A percentile compares a stretch with the other conserved stretches of the same genome.
phyloP scores from a whole-genome alignment of 495 filamentous ascomycete species.

The Penicillium simplicissimum region DNA sequence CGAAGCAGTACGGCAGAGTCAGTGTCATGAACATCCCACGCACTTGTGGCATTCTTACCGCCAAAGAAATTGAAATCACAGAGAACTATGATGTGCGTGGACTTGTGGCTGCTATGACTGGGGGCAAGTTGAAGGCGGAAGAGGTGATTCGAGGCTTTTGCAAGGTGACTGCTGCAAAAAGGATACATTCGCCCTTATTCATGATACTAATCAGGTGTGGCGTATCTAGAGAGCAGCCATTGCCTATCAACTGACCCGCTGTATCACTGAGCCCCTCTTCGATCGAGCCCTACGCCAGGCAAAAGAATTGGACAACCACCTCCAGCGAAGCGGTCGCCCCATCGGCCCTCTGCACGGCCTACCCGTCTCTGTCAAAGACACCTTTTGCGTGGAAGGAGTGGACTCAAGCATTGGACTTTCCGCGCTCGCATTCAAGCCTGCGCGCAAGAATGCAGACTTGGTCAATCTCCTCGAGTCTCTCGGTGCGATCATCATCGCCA shows the following conservation, averaged over 20 bases:
- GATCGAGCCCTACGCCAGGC: conserved; percentile 59
- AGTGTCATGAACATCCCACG: conserved; percentile 49
- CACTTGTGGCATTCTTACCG: conserved; percentile 51
- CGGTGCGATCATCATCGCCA: conserved; percentile 61
- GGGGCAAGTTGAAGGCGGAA: conserved; percentile 48
- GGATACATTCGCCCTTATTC: neutral
- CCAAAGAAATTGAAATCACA: conserved; percentile 58
- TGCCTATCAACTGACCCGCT: conserved; percentile 64
- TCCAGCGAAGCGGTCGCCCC: conserved; percentile 46
- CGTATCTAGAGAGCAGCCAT: conserved; percentile 56
- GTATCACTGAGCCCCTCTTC: conserved; percentile 68
- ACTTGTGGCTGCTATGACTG: conserved; percentile 49
- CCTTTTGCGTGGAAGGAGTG: conserved; percentile 60
- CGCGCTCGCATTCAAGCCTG: conserved; percentile 52
- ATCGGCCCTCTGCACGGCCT: conserved; percentile 68
- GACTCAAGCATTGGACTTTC: conserved; percentile 63
- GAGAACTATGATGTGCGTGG: conserved; percentile 55
- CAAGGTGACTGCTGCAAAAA: too few species aligned
- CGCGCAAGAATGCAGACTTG: conserved; percentile 43
- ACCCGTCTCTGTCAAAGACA: conserved; percentile 66
- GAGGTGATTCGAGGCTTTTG: conserved; percentile 61
- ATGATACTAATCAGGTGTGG: neutral
- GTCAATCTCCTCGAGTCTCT: conserved; percentile 42
- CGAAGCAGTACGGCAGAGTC: conserved; percentile 33
- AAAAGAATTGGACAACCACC: conserved; percentile 56